Conservation (phyloP, 2,329 filamentous ascomycete genomes). For the Diplocarpon mali region DNA sequence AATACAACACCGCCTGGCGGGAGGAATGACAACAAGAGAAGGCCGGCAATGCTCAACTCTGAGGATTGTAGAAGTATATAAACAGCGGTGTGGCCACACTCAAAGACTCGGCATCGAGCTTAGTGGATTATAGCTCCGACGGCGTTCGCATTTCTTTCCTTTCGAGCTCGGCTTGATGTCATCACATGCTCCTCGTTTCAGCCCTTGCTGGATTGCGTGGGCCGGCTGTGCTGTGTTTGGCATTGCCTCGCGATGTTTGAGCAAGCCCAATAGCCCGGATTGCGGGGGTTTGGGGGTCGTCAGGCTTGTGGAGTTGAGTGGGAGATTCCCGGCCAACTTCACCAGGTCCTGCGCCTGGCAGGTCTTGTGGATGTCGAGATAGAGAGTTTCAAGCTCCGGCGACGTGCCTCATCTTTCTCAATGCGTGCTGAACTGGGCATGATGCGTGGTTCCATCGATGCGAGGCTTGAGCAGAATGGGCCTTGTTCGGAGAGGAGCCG, state of each 20-base stretch:
- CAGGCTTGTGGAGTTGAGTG: background rate
- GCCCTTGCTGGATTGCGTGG: background rate
- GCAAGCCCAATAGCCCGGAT: background rate
- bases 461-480: too few species aligned
- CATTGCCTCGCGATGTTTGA: background rate
- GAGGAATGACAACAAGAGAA: background rate
- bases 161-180: background rate
- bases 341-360: background rate
- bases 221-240: too few species aligned
- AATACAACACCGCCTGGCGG: background rate
- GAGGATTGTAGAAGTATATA: background rate
- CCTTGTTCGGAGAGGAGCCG: too few species aligned
- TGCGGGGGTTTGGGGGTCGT: too few species aligned
- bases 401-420: background rate
- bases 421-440: background rate
- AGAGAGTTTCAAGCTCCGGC: background rate
- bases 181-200: background rate
- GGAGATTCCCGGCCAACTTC: background rate
- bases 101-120: background rate
- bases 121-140: background rate
- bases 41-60: background rate
- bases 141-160: background rate
- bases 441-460: too few species aligned
- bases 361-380: background rate
- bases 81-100: background rate